These are phyloP conservation scores for Vararia minispora DNA, from an alignment of 768 basidiomycete species.

Conservation along the genomic window DNA sequence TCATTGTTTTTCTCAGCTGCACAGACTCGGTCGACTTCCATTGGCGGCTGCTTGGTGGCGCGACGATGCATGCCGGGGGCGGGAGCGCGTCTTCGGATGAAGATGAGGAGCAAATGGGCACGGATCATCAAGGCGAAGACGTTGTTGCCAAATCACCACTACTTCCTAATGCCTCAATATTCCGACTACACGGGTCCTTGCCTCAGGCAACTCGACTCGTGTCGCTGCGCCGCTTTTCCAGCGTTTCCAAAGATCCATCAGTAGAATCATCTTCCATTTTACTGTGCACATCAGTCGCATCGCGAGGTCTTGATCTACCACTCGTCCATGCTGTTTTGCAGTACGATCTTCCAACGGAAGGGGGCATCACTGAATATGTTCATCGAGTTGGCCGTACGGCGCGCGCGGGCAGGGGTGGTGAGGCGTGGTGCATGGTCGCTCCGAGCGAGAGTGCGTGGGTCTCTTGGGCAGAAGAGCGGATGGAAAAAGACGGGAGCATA, in stretches of 20 bases:
- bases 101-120: slow-evolving; percentile 15
- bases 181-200: slow-evolving; percentile 88
- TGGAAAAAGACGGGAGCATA: slow-evolving; percentile 57
- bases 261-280: slow-evolving; percentile 53
- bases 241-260: slow-evolving; percentile 20
- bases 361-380: slow-evolving; percentile 91
- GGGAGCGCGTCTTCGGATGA: slow-evolving; percentile 14
- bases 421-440: slow-evolving; percentile 88
- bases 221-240: slow-evolving; percentile 75
- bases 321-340: slow-evolving; percentile 91
- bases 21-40: slow-evolving; percentile 98
- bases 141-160: slow-evolving; percentile 60
- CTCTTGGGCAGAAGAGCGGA: slow-evolving; percentile 76
- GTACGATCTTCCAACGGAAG: slow-evolving; percentile 96
- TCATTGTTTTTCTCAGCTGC: slow-evolving; percentile 94
- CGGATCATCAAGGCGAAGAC: slow-evolving; percentile 19
- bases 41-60: slow-evolving; percentile 71
- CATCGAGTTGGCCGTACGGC: slow-evolving; percentile 97
- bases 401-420: slow-evolving; percentile 89
- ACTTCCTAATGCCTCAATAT: slow-evolving; percentile 73
- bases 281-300: slow-evolving; percentile 93
- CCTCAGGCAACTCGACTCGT: slow-evolving; percentile 70
- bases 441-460: slow-evolving; percentile 89
- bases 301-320: slow-evolving; percentile 94
- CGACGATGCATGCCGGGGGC: slow-evolving; percentile 45